phyloP scores from a whole-genome alignment of 257 asterid genomes.

The Prunella vulgaris region DNA sequence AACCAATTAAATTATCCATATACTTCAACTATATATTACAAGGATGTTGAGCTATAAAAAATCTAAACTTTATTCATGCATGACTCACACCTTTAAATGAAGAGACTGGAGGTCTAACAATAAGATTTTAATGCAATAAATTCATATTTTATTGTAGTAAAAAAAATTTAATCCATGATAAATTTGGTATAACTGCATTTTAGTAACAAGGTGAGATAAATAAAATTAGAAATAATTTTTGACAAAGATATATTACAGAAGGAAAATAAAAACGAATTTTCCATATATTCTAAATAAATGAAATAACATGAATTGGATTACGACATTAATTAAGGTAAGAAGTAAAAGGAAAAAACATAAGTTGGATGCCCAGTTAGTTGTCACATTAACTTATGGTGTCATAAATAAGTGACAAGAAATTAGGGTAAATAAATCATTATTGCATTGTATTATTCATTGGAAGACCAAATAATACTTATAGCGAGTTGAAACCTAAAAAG shows the following conservation, averaged over 20 bases:
- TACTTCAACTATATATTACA: too few species aligned
- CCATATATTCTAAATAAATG: not conserved
- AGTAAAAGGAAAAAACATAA: not conserved
- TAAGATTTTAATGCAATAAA: not conserved
- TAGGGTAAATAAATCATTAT: conserved; percentile 14
- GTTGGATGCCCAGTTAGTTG: not conserved
- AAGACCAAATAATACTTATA: conserved; percentile 25
- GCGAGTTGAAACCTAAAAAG: conserved; percentile 3
- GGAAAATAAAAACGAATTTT: too few species aligned
- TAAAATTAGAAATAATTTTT: too few species aligned
- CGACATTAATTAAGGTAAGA: not conserved
- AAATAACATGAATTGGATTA: too few species aligned
- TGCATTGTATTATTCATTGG: conserved; percentile 1
- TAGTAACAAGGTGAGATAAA: too few species aligned
- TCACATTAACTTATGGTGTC: not conserved
- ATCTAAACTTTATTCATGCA: too few species aligned
- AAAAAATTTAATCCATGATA: too few species aligned
- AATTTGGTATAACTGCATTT: not conserved
- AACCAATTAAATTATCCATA: too few species aligned
- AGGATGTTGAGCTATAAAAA: too few species aligned
- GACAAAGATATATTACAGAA: too few species aligned
- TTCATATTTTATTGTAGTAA: too few species aligned
- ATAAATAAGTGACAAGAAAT: conserved; percentile 10
- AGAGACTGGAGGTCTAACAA: not conserved
- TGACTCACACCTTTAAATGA: too few species aligned